Conservation (phyloP, 2,329 filamentous ascomycete genomes). For the Claviceps sp. region DNA sequence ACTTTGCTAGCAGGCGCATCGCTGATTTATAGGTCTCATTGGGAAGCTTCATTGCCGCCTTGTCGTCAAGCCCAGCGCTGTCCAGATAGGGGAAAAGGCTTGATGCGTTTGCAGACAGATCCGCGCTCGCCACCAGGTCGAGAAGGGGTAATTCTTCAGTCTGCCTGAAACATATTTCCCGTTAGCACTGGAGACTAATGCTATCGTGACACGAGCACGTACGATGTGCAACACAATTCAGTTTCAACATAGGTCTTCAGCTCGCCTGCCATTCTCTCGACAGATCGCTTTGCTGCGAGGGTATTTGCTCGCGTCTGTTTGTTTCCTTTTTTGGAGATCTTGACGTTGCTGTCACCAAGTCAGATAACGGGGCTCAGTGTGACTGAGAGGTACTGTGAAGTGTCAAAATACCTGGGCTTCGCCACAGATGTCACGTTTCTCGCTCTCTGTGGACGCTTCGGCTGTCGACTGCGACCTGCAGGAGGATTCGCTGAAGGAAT, state of each 20-base stretch:
- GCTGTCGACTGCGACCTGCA: not conserved
- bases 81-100: not conserved
- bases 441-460: not conserved
- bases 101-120: not conserved
- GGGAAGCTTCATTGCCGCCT: not conserved
- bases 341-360: not conserved
- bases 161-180: not conserved
- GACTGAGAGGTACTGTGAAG: not conserved
- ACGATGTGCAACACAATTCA: not conserved
- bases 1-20: conserved; percentile 6
- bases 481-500: not conserved
- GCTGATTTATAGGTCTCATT: conserved; percentile 1
- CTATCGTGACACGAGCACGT: conserved; percentile 1
- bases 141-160: not conserved
- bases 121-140: not conserved
- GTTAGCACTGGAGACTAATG: not conserved
- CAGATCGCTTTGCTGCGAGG: conserved; percentile 1
- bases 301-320: not conserved
- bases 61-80: not conserved
- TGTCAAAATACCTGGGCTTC: not conserved
- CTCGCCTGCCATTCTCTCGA: not conserved
- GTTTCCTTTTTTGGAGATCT: not conserved
- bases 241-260: conserved; percentile 2
- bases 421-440: not conserved
- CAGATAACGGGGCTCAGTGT: not conserved